Evolutionary conservation across 1,139 yeast genomes (phyloP).

Genomic region (Geotrichum klebahnii): DNA sequence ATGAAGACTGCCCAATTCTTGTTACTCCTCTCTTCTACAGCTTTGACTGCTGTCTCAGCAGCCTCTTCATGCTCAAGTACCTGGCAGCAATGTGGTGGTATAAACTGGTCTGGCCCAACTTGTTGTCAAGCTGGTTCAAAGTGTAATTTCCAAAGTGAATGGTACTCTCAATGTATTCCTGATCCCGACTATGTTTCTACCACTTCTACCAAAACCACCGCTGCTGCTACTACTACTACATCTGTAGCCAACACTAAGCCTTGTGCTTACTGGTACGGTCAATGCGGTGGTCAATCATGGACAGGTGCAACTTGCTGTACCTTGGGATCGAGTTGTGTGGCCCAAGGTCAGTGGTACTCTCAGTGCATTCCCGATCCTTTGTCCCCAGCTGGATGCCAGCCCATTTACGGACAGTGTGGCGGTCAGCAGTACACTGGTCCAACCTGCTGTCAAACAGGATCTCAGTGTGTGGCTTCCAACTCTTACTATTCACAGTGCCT

Average conservation of each 20-base stretch:
- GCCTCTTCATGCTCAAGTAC: conserved; percentile 8
- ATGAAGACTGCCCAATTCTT: too few species aligned
- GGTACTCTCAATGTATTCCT: conserved; percentile 21
- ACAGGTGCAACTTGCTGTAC: conserved; percentile 17
- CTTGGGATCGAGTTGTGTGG: conserved; percentile 7
- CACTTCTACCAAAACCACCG: too few species aligned
- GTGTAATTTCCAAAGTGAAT: conserved; percentile 14
- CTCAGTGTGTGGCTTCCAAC: conserved; percentile 11
- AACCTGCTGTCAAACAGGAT: conserved; percentile 19
- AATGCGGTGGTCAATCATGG: conserved; percentile 18
- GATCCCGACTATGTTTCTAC: neutral
- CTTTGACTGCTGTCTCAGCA: neutral
- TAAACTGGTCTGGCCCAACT: conserved; percentile 16
- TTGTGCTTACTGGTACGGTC: conserved; percentile 16
- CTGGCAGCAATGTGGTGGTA: conserved; percentile 22
- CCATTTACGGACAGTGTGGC: conserved; percentile 18
- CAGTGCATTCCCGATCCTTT: conserved; percentile 20
- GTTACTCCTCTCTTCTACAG: too few species aligned
- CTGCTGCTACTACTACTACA: neutral
- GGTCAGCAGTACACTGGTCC: conserved; percentile 16
- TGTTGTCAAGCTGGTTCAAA: conserved; percentile 19
- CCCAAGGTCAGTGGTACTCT: conserved; percentile 7
- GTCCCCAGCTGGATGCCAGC: neutral
- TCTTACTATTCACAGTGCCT: conserved; percentile 17
- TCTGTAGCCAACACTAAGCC: neutral